Conservation (phyloP, 1,284 basidiomycete genomes). For the Cryptococcus jaspeensis region DNA sequence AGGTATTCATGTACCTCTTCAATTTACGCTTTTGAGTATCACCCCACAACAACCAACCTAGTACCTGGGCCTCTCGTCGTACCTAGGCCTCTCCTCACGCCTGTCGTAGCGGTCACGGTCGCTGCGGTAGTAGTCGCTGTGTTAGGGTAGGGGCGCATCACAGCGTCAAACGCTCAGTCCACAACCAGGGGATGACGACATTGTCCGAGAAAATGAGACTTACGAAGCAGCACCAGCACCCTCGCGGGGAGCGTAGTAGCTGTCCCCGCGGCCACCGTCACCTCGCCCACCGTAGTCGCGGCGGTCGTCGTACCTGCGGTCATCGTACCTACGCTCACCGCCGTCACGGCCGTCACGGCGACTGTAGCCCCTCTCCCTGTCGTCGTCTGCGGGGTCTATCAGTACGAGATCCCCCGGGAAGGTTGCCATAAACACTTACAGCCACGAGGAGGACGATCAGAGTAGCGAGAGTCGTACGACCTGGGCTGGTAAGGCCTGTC, state of each 20-base stretch:
- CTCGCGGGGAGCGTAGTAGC: conserved; percentile 29
- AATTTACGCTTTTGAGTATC: not conserved
- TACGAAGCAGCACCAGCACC: conserved; percentile 27
- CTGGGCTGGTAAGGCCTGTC: conserved; percentile 51
- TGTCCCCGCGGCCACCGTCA: conserved; percentile 15
- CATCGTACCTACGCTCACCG: conserved; percentile 44
- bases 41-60: not conserved
- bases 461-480: conserved; percentile 49
- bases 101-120: conserved; percentile 23
- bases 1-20: too few species aligned
- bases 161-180: conserved; percentile 14
- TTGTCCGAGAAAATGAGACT: conserved; percentile 18
- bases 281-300: conserved; percentile 24
- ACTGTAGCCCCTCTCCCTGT: conserved; percentile 55
- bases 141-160: conserved; percentile 2
- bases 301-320: conserved; percentile 45
- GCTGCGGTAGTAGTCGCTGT: conserved; percentile 51
- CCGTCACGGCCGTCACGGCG: conserved; percentile 53
- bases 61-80: conserved; percentile 39
- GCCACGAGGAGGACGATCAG: conserved; percentile 31
- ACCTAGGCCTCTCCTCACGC: conserved; percentile 26
- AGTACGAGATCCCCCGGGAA: not conserved
- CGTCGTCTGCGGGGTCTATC: conserved; percentile 33
- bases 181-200: conserved; percentile 11
- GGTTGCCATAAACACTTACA: conserved; percentile 18